Evolutionary conservation across 192 early-diverging fungal species (phyloP), one percentile per base, ranked within the genome.

Genomic region (Rhizophlyctis rosea): DNA sequence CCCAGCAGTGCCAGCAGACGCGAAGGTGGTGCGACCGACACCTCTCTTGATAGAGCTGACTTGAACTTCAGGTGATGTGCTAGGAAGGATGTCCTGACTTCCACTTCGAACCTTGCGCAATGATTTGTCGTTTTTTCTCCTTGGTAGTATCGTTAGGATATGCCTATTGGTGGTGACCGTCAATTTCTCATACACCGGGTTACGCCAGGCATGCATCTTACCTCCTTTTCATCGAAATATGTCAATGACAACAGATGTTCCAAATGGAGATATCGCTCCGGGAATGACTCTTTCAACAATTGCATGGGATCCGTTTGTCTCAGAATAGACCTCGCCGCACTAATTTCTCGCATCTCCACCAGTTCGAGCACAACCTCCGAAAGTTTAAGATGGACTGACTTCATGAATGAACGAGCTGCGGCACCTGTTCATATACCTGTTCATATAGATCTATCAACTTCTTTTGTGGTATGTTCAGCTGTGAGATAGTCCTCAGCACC

Each of bases 281-380:
- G 86, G 39, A 88, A 77, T 13, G 78, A 68, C 5, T 87, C 81
- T 28, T 87, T 84, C 48, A 97, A 67, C 28, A 89, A 49, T 58
- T 95, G 86, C 89, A 95, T 93, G 1, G 94, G 89, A 36, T 94
- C 93, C 0, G 94, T 97, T 59, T 96, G 90, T 35, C 90, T 74
- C 61, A 98, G 70, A 44, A 96, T 69, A 1, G 87, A 88, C 21
- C 92, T 76, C 1, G 93, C 94, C 13, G 93, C 90, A 5, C 81
- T 85, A 3, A 91, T 70, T 65, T 98, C 93, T 5, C 81, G 73
- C 65, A 84, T 75, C 62, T 98, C 96, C 4, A 91, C 80, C 9
- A 96, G 75, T 62, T 98, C 96, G 33, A 95, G 72, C 16, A 90
- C 75, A 32, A 97, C 91, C 83, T 88, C 59, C 29, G n/a, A 34